phyloP scores from a whole-genome alignment of 306 rosid genomes.

The Malus sieversii region DNA sequence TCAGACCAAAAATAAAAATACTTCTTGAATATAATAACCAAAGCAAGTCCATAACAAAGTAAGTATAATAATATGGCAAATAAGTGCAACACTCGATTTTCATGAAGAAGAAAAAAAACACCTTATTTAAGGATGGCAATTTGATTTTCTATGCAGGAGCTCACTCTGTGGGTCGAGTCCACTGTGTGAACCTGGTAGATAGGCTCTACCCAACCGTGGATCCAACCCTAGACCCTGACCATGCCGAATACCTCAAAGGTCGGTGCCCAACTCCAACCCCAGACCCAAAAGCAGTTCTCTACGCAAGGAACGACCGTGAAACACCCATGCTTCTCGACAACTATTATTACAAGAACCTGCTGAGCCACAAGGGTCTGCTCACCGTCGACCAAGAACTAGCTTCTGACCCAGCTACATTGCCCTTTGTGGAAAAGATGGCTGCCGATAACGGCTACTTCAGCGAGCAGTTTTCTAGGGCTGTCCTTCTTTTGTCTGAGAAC shows the following conservation, averaged over 20 bases:
- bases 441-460: slow-evolving; percentile 52
- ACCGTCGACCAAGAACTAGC: slow-evolving; percentile 51
- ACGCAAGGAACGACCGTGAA: slow-evolving; percentile 49
- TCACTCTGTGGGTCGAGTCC: slow-evolving; percentile 83
- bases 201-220: slow-evolving; percentile 65
- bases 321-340: slow-evolving; percentile 80
- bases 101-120: too few species aligned
- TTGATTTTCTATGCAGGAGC: slow-evolving; percentile 35
- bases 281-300: slow-evolving; percentile 40
- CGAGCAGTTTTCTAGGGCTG: slow-evolving; percentile 62
- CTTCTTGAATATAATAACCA: too few species aligned
- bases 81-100: too few species aligned
- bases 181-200: slow-evolving; percentile 50
- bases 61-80: too few species aligned
- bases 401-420: slow-evolving; percentile 51
- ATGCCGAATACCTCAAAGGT: slow-evolving; percentile 48
- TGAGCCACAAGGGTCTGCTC: slow-evolving; percentile 60
- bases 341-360: slow-evolving; percentile 60
- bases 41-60: too few species aligned
- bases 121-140: background rate
- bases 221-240: slow-evolving; percentile 42
- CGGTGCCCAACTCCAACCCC: slow-evolving; percentile 75
- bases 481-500: slow-evolving; percentile 48
- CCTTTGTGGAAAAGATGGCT: slow-evolving; percentile 68
- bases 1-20: too few species aligned